Evolutionary conservation across 768 basidiomycete species (phyloP), one percentile per base, ranked within the genome.

Genomic region (Grammothele lineata): DNA sequence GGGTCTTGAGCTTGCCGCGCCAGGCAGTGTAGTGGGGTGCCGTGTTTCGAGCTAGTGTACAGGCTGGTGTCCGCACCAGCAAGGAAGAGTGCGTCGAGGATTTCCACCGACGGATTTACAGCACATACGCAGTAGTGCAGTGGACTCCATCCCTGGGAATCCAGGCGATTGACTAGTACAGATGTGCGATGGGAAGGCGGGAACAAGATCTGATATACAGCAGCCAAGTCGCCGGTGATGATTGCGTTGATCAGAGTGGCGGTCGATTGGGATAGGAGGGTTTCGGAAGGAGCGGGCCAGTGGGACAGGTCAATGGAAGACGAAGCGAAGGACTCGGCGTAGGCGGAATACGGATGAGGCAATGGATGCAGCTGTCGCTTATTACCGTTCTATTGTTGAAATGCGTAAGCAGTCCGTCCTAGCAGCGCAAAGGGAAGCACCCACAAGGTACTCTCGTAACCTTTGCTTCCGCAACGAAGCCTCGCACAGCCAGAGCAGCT

Each of bases 1-100:
- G 44, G 71, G 42, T 55, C 65, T 22, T 33, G 49, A 18, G 57
- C 55, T 35, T 64, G 60, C 40, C 62, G 66, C 47, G 83, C 82
- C 38, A 87, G 74, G 57, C 83, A 77, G 56, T 87, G 85, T 24
- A 88, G 75, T 5, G 79, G 77, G 0, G 85, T 85, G 53, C 75
- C 81, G 48, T 84, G 77, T 47, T 73, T 59, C 15, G 69, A 64
- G 2, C 48, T 24, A 39, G 85, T 87, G 63, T 86, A 87, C 23
- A 88, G 68, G 38, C 83, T 74, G 51, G 84, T 66, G 55, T 90
- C 87, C 18, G 85, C 85, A 37, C 87, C 87, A 26, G 86, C 87
- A 48, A 76, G 80, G 56, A 86, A 88, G 32, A 90, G 69, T 21
- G 79, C 74, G 53, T 90, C 85, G 48, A 89, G 70, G 44, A 83